Evolutionary conservation across 768 basidiomycete genomes (phyloP).

Genomic region (Tricholoma furcatifolium): DNA sequence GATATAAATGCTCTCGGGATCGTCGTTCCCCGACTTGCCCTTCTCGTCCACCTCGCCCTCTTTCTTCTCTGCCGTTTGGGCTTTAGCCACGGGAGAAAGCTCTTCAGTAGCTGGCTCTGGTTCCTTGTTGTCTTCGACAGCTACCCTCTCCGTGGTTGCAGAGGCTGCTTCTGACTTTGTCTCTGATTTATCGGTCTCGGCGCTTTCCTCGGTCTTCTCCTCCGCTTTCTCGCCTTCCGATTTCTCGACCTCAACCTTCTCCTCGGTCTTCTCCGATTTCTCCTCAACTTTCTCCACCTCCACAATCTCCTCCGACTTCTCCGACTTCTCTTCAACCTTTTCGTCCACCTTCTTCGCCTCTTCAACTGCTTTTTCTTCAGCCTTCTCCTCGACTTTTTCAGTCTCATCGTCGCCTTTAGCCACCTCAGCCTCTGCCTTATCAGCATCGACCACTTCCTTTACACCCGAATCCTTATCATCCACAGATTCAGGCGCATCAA

Average conservation of each 20-base stretch:
- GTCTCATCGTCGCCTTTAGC: constrained; percentile 8
- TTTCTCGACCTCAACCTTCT: constrained; percentile 5
- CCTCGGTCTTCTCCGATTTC: background rate
- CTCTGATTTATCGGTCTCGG: no score
- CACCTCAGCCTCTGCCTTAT: constrained; percentile 1
- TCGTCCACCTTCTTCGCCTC: constrained; percentile 1
- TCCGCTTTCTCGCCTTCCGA: background rate
- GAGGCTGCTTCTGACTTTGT: no score
- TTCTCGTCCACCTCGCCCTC: constrained; percentile 11
- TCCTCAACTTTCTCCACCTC: constrained; percentile 3
- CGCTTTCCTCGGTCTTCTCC: background rate
- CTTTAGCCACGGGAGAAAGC: background rate
- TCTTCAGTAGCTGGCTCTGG: background rate
- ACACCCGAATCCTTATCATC: constrained; percentile 5
- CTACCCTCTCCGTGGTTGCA: background rate
- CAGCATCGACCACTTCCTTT: background rate
- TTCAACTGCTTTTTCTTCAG: constrained; percentile 5
- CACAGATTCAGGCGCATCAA: constrained; percentile 8
- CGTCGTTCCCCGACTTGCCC: constrained; percentile 18
- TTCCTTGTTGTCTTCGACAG: constrained; percentile 1
- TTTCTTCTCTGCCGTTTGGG: background rate
- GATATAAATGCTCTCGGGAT: constrained; percentile 44
- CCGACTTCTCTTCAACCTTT: constrained; percentile 1
- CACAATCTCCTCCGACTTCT: constrained; percentile 5
- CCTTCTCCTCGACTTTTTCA: background rate